Conservation (phyloP, 2,329 filamentous ascomycete species). For the Neophaeococcomyces mojaviensis region DNA sequence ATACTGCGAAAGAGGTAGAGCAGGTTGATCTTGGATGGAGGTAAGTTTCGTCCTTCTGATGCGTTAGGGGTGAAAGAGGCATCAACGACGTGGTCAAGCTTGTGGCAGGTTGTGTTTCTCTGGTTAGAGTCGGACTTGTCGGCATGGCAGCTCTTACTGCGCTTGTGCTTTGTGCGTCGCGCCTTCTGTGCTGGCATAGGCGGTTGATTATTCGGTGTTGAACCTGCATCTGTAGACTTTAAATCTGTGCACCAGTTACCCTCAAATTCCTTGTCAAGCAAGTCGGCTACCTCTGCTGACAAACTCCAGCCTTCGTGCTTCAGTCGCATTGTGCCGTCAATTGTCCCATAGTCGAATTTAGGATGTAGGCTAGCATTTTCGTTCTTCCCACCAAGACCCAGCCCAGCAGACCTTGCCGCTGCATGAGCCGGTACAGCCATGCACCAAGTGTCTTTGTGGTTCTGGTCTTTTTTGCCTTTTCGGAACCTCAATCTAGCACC, state of each 20-base stretch:
- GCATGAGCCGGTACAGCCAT: constrained; percentile 24
- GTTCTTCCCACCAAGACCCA: constrained; percentile 13
- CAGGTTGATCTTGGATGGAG: constrained; percentile 23
- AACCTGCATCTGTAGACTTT: neutral
- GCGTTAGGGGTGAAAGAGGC: neutral
- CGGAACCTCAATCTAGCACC: constrained; percentile 25
- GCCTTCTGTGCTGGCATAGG: too few relatives aligned
- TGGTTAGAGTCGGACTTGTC: neutral
- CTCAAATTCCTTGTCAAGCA: neutral
- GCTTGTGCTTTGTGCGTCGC: too few relatives aligned
- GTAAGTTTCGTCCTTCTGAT: constrained; percentile 8
- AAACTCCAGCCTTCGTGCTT: constrained; percentile 22
- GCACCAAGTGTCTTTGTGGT: constrained; percentile 20
- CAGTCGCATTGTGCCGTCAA: constrained; percentile 20
- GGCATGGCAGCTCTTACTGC: constrained; percentile 5
- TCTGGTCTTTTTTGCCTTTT: constrained; percentile 21
- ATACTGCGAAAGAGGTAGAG: constrained; percentile 23
- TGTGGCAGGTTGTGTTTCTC: neutral
- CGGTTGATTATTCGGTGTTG: too few relatives aligned
- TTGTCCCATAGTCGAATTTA: constrained; percentile 9
- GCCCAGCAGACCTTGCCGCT: constrained; percentile 24
- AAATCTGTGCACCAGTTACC: neutral
- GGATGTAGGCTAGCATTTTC: constrained; percentile 4
- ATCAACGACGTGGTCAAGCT: constrained; percentile 5
- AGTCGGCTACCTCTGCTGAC: constrained; percentile 10